phyloP scores from a whole-genome alignment of 108 stramenopile species.

The Conticribra guillardii region DNA sequence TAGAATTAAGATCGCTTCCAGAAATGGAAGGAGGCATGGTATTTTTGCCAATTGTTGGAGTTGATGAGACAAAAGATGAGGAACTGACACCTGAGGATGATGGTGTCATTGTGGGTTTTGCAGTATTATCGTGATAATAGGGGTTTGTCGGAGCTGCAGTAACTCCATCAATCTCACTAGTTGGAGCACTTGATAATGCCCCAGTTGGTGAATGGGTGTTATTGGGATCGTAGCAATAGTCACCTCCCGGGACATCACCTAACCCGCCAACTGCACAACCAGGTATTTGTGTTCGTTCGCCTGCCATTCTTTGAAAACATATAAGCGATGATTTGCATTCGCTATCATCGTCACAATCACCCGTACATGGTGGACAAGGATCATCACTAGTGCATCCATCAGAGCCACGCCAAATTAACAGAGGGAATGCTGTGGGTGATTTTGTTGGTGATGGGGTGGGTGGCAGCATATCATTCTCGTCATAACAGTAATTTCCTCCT shows the following conservation, averaged over 20 bases:
- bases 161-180: too few species aligned
- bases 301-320: slow-evolving; percentile 30
- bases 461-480: background rate
- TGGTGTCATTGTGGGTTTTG: too few species aligned
- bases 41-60: too few species aligned
- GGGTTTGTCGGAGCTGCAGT: too few species aligned
- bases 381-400: slow-evolving; percentile 28
- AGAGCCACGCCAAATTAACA: slow-evolving; percentile 34
- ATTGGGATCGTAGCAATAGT: slow-evolving; percentile 36
- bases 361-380: slow-evolving; percentile 40
- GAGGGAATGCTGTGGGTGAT: slow-evolving; percentile 2
- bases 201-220: too few species aligned
- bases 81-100: too few species aligned
- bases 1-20: too few species aligned
- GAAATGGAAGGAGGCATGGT: too few species aligned
- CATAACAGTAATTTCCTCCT: slow-evolving; percentile 14
- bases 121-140: too few species aligned
- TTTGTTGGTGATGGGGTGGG: slow-evolving; percentile 4
- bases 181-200: too few species aligned
- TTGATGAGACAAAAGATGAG: too few species aligned
- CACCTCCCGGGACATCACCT: slow-evolving; percentile 48
- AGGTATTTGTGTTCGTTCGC: slow-evolving; percentile 23
- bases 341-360: slow-evolving; percentile 39
- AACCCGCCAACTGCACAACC: slow-evolving; percentile 41
- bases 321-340: slow-evolving; percentile 24